Evolutionary conservation across 192 early-diverging fungal species (phyloP), one percentile per base, ranked within the genome.

Genomic region (Coemansia biformis): DNA sequence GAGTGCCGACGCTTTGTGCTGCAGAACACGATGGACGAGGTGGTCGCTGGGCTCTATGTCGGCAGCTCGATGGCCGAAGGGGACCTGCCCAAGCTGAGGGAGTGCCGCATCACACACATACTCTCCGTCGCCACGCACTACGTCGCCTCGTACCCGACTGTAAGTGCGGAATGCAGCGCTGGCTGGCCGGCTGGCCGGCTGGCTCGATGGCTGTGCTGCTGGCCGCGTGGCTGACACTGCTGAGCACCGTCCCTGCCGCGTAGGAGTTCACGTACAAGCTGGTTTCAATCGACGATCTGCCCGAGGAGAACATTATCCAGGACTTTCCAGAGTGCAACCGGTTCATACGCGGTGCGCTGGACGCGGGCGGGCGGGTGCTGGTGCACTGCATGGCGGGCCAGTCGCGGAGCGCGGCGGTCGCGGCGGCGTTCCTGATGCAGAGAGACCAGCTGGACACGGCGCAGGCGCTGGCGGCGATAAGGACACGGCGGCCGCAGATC

Each of bases 371-470:
- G 2, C 71, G 67, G 8, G 74, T 89, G 26, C 77, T 89, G 39
- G 76, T 89, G 8, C 84, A 89, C 43, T 88, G 86, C 51, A 56
- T 63, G 57, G 76, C 87, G 5, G 86, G 86, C 14, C 79, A 83
- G 31, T 88, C 86, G 14, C 72, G 87, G 36, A 85, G 83, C 48
- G 82, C 77, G 16, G 75, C 86, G 0, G 57, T 84, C 17, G 59
- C 79, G 1, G 76, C 77, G 1, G 84, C 86, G 9, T 89, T 82
- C 52, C 36, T 88, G 40, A 88, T 89, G 86, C 72, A 76, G 45
- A 59, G 44, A 7, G 54, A 76, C 43, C 48, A 50, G 1, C 59
- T 85, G 15, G 48, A 66, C 2, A 44, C 62, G 0, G 60, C 59
- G 19, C 59, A 83, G 19, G 85, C 86, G 5, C 39, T 86, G 26